These are phyloP conservation scores for Sporothrix pseudoabietina DNA, from an alignment of 2,329 filamentous ascomycete species.

Conservation along the genomic window DNA sequence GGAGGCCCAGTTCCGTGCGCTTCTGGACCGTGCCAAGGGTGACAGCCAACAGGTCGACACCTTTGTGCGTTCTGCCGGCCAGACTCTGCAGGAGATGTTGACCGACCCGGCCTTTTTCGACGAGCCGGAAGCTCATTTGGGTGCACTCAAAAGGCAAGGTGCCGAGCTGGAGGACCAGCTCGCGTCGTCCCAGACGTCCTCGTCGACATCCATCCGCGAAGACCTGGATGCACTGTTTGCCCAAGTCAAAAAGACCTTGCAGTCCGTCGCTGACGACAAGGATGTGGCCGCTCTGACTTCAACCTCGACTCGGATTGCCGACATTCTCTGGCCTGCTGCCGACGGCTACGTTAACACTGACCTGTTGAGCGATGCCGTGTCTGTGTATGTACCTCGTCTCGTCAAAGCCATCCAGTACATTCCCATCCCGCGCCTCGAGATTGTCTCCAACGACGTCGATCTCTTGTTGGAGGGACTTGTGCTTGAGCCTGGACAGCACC, in stretches of 20 bases:
- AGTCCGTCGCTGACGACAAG: constrained; percentile 69
- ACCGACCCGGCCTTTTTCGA: constrained; percentile 87
- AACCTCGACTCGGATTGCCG: constrained; percentile 67
- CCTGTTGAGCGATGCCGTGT: constrained; percentile 72
- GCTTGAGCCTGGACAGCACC: constrained; percentile 78
- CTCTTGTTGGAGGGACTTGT: constrained; percentile 88
- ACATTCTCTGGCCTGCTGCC: constrained; percentile 68
- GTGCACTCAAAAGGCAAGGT: constrained; percentile 55
- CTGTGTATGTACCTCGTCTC: constrained; percentile 77
- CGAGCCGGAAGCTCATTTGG: constrained; percentile 61
- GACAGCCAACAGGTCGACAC: constrained; percentile 71
- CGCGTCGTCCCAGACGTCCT: neutral
- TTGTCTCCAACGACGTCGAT: constrained; percentile 80
- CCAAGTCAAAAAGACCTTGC: constrained; percentile 68
- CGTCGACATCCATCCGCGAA: constrained; percentile 57
- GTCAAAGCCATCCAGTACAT: constrained; percentile 81
- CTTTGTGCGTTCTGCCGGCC: constrained; percentile 71
- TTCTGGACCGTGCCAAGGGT: constrained; percentile 63
- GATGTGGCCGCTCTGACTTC: constrained; percentile 70
- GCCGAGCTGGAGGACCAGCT: constrained; percentile 38
- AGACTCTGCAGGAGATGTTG: constrained; percentile 76
- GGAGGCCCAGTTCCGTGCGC: constrained; percentile 66
- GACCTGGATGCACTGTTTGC: constrained; percentile 73
- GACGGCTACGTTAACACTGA: constrained; percentile 60
- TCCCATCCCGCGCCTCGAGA: constrained; percentile 86